These are phyloP conservation scores for Triangularia setosa DNA, from an alignment of 2,329 filamentous ascomycete species.

Conservation along the genomic window DNA sequence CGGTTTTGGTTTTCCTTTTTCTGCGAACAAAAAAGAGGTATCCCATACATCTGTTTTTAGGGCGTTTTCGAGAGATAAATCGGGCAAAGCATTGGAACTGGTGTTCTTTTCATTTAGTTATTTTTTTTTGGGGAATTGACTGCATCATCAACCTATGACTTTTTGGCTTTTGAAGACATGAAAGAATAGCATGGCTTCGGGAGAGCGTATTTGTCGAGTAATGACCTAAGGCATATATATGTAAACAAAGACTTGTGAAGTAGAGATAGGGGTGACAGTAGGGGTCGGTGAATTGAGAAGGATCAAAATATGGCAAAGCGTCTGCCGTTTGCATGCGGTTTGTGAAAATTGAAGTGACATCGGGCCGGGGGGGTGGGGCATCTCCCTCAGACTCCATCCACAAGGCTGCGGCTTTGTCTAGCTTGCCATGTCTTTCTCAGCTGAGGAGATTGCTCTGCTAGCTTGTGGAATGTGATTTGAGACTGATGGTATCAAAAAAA, in stretches of 20 bases:
- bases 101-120: not conserved
- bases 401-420: not conserved
- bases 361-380: not conserved
- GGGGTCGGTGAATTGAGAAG: not conserved
- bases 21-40: not conserved
- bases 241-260: not conserved
- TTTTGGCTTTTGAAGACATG: not conserved
- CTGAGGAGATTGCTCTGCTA: too few species aligned
- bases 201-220: not conserved
- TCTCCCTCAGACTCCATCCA: not conserved
- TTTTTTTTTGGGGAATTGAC: not conserved
- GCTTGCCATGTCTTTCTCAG: too few species aligned
- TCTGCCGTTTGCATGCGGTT: not conserved
- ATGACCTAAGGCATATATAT: not conserved
- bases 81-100: constrained; percentile 2
- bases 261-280: not conserved
- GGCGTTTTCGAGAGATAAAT: constrained; percentile 4
- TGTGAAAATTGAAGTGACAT: constrained; percentile 1
- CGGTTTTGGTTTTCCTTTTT: not conserved
- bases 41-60: not conserved
- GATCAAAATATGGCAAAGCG: not conserved
- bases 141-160: not conserved
- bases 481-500: too few species aligned
- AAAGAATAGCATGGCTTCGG: not conserved
- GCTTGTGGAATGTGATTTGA: too few species aligned